Evolutionary conservation across 148 eudicot genomes (phyloP).

Genomic region (Dianthus caryophyllus): DNA sequence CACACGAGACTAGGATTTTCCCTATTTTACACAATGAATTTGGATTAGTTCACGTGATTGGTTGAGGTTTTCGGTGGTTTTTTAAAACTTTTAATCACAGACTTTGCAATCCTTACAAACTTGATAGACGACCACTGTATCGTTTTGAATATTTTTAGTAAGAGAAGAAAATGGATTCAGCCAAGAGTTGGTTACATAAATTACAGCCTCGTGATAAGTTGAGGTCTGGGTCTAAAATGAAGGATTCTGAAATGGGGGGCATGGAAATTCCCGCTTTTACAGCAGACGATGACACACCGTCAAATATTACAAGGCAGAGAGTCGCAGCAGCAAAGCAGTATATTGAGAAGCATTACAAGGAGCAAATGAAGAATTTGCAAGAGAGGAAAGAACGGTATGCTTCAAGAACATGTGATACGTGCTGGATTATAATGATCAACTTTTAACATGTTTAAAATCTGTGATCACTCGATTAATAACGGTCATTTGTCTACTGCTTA

Average conservation of each 20-base stretch:
- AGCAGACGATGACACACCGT: slow-evolving; percentile 65
- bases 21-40: slow-evolving; percentile 11
- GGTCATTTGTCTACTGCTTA: not conserved
- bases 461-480: not conserved
- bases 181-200: slow-evolving; percentile 90
- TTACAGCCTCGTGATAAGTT: slow-evolving; percentile 77
- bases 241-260: slow-evolving; percentile 45
- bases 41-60: slow-evolving; percentile 22
- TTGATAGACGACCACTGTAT: slow-evolving; percentile 15
- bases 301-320: slow-evolving; percentile 72
- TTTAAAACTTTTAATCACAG: slow-evolving; percentile 1
- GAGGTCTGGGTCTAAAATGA: slow-evolving; percentile 53
- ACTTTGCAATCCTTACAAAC: slow-evolving; percentile 9
- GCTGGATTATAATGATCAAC: slow-evolving; percentile 8
- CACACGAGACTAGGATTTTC: slow-evolving; percentile 15
- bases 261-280: slow-evolving; percentile 44
- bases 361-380: slow-evolving; percentile 93
- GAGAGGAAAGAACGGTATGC: slow-evolving; percentile 91
- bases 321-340: slow-evolving; percentile 97
- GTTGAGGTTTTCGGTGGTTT: slow-evolving; percentile 24
- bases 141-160: slow-evolving; percentile 14
- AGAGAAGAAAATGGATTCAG: slow-evolving; percentile 64
- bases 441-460: not conserved
- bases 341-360: slow-evolving; percentile 98
- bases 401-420: not conserved